Evolutionary conservation across 768 basidiomycete genomes (phyloP), one percentile per base, ranked within the genome.

Genomic region (Lenzites betulinus): DNA sequence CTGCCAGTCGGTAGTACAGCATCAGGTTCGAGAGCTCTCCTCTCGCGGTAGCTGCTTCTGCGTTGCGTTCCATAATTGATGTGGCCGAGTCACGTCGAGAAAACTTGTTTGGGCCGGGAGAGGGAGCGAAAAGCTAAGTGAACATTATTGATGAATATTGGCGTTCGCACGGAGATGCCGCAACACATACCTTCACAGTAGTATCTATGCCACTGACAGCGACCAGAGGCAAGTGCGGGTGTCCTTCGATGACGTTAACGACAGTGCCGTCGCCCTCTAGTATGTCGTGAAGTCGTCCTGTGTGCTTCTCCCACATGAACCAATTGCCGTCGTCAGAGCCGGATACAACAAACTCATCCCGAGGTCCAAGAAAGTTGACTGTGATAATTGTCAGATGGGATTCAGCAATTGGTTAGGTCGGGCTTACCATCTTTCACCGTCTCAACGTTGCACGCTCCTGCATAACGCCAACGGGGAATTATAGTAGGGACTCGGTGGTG

Each of bases 261-360:
- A 94, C 84, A 51, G 75, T 81, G 23, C 81, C 79, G 66, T 96
- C 93, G 36, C 93, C 93, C 76, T 95, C 91, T 65, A 91, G 86
- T 46, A 96, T 85, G 15, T 89, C 90, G 54, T 85, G 83, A 11
- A 95, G 72, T 13, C 72, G 72, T 0, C 85, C 87, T 16, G 81
- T 81, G 18, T 74, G 71, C 69, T 95, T 95, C 60, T 83, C 77
- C 93, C 93, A 96, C 15, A 95, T 78, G 70, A 96, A 96, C 72
- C 90, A 87, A 69, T 91, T 87, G 1, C 90, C 90, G 64, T 94
- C 92, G 67, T 96, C 93, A 4, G 89, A 92, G 7, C 93, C 93
- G 23, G 92, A 93, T 13, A 83, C 79, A 22, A 95, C 82, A 58
- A 81, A 90, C 72, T 95, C 89, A 54, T 93, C 89, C 43, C 74